Evolutionary conservation across 1,139 yeast genomes (phyloP).

Genomic region (Pneumocystis canis): DNA sequence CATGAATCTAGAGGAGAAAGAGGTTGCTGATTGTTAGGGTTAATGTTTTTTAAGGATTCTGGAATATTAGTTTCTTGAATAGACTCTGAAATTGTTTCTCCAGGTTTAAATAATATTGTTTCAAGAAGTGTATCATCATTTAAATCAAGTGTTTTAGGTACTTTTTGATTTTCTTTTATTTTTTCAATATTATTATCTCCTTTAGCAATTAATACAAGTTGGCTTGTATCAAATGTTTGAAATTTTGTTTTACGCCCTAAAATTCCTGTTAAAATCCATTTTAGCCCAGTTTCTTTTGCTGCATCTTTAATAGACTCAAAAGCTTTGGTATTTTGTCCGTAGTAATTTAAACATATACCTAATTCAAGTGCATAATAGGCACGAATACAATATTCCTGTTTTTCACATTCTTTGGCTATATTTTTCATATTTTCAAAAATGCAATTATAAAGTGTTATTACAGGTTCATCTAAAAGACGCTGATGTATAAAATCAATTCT

Average conservation of each 20-base stretch:
- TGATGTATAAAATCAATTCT: constrained; percentile 26
- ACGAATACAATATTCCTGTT: constrained; percentile 26
- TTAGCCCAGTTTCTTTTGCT: constrained; percentile 47
- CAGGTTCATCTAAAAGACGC: constrained; percentile 21
- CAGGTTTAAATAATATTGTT: constrained; percentile 31
- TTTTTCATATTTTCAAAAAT: constrained; percentile 19
- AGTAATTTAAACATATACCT: constrained; percentile 26
- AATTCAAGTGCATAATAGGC: constrained; percentile 24
- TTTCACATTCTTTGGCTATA: constrained; percentile 14
- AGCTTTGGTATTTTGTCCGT: constrained; percentile 47
- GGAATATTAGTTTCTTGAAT: constrained; percentile 43
- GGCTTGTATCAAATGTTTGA: constrained; percentile 56
- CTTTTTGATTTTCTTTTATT: constrained; percentile 23
- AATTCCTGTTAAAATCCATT: constrained; percentile 67
- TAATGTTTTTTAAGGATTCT: constrained; percentile 26
- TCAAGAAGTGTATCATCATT: constrained; percentile 73
- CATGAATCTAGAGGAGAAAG: constrained; percentile 56
- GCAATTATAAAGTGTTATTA: constrained; percentile 22
- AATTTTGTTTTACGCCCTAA: constrained; percentile 76
- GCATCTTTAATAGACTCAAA: constrained; percentile 45
- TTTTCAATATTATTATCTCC: constrained; percentile 23
- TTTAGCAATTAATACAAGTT: constrained; percentile 60
- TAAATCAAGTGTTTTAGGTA: constrained; percentile 25
- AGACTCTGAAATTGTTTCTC: constrained; percentile 25
- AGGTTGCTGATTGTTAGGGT: constrained; percentile 72